Percentiles rank a stretch among this genome's conserved stretches.
Conservation (phyloP, 2,329 filamentous ascomycete species). For the Monosporascus sp. region DNA sequence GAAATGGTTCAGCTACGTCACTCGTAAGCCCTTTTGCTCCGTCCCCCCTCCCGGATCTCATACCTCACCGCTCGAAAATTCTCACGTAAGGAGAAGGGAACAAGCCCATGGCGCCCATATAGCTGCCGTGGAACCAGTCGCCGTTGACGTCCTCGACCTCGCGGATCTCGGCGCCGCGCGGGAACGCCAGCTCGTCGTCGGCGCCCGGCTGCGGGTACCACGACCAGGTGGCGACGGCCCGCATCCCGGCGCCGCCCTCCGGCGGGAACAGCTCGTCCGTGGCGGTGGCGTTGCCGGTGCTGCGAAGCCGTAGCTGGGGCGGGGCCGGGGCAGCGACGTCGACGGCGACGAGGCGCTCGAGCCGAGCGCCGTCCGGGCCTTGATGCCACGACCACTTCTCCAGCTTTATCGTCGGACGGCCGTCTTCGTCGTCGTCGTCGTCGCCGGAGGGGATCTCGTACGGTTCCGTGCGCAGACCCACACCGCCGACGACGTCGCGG, state of each 20-base stretch:
- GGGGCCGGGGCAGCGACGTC: conserved; percentile 45
- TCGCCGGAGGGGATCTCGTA: conserved; percentile 26
- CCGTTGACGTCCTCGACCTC: conserved; percentile 86
- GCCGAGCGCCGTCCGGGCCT: conserved; percentile 27
- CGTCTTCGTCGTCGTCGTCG: conserved; percentile 14
- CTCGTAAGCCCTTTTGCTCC: too few relatives aligned
- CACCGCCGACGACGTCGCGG: conserved; percentile 72
- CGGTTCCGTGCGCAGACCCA: conserved; percentile 57
- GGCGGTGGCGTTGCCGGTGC: conserved; percentile 18
- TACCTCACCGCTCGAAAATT: conserved; percentile 29
- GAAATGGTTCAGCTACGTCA: too few relatives aligned
- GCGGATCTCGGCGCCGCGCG: conserved; percentile 72
- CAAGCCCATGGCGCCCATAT: conserved; percentile 72
- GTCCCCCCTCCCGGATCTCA: not conserved
- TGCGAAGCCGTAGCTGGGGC: conserved; percentile 3
- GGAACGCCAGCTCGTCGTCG: conserved; percentile 77
- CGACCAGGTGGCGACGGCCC: conserved; percentile 63
- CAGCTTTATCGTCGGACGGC: conserved; percentile 19
- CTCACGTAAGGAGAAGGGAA: conserved; percentile 76
- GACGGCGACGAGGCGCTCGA: conserved; percentile 43
- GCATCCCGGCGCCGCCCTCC: conserved; percentile 65
- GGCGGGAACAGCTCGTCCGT: conserved; percentile 55
- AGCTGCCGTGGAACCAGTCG: conserved; percentile 85
- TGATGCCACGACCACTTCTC: conserved; percentile 49
- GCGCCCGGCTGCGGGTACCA: conserved; percentile 66